A percentile compares a stretch with the other conserved stretches of the same genome.
These are phyloP conservation scores for Solanum hybrid DNA, from an alignment of 305 asterid species.

Conservation along the genomic window DNA sequence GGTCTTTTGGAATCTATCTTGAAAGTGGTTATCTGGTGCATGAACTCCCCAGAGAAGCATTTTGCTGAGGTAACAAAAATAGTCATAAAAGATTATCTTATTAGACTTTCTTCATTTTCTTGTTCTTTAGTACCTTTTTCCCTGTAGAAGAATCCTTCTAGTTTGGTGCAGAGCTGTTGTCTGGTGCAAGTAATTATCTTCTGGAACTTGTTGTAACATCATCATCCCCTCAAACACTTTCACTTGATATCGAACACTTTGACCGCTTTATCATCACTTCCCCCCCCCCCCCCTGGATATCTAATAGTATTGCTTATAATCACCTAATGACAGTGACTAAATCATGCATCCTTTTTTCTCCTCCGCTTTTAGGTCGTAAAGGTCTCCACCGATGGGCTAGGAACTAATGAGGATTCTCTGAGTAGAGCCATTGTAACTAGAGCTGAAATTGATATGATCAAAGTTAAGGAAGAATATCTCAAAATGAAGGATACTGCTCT, in stretches of 20 bases:
- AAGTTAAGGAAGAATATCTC: constrained; percentile 44
- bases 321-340: not conserved
- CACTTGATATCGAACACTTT: not conserved
- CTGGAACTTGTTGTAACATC: not conserved
- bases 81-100: too few species aligned
- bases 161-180: not conserved
- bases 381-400: constrained; percentile 45
- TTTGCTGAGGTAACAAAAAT: constrained; percentile 57
- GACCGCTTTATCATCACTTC: not conserved
- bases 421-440: constrained; percentile 45
- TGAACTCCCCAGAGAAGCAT: constrained; percentile 62
- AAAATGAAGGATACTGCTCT: constrained; percentile 27
- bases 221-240: not conserved
- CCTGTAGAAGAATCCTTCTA: not conserved
- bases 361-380: constrained; percentile 30
- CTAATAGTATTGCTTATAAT: not conserved
- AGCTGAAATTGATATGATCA: constrained; percentile 63
- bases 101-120: not conserved
- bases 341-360: not conserved
- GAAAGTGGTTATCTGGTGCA: constrained; percentile 58
- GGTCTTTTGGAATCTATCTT: constrained; percentile 38
- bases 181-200: not conserved
- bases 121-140: not conserved
- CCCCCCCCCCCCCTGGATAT: not conserved
- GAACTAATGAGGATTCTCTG: constrained; percentile 71